Base-by-base conservation (phyloP, 148 eudicot species). In the Camellia sinensis region DNA sequence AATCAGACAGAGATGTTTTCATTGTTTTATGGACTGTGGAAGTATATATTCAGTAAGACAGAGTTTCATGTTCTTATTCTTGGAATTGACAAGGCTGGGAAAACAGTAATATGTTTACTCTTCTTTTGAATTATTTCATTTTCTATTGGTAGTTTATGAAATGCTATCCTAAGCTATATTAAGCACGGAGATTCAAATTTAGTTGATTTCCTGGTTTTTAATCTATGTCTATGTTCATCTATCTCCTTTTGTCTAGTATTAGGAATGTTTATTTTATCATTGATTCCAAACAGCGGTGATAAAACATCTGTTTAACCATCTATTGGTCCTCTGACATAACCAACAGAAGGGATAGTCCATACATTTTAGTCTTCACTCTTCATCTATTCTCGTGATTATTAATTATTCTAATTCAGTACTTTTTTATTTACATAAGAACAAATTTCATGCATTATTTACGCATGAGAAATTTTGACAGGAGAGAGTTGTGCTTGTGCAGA, bases 51-150 rank as follows among this genome's bases (percentile, higher is more conserved):
- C 81, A 94, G 93, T 80, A 94, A 94, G 86, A 91, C 93, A 3
- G 98, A 94, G 91, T 90, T 92, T 74, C 97, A 91, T 86, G 92
- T 94, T 78, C 95, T 94, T 45, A 94, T 94, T 86, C 97, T 94
- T 44, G 98, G 98, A 46, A 94, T 92, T 29, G 92, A 92, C 93
- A 94, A 92, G 87, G 93, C 97, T 87, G 99, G 99, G 29, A 96
- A 96, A 88, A 96, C 99, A 71, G 99, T 96, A 91, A 84, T 52
- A 11, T 77, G 6, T 61, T 82, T 29, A 72, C 48, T 63, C 13
- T 41, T 29, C 19, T 74, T 15, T 69, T 48, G 21, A 44, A 61
- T 52, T 60, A 6, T 77, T 71, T 52, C 9, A 21, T 73, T 80
- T 78, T 62, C 22, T 44, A 17, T 37, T 60, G 17, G 17, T 44